Conservation (phyloP, 2,329 filamentous ascomycete species). For the Dothideomycetes sp. region DNA sequence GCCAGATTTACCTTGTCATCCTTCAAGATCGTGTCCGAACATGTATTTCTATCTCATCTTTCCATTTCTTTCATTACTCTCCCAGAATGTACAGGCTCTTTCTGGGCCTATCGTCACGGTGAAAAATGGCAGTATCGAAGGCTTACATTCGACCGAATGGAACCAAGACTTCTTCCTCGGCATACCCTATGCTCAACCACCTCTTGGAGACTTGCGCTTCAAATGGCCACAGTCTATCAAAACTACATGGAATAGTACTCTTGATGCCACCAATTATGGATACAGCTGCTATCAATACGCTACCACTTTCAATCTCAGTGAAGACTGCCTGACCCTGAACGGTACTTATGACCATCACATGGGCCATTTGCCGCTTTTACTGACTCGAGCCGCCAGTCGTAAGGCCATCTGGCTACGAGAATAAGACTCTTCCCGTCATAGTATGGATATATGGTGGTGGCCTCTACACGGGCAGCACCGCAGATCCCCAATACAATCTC, state of each 20-base stretch:
- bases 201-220: conserved; percentile 22
- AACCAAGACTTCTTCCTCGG: conserved; percentile 38
- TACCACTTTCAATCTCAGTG: conserved; percentile 28
- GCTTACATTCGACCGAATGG: conserved; percentile 27
- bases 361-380: not conserved
- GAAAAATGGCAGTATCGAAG: conserved; percentile 33
- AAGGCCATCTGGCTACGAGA: conserved; percentile 13
- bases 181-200: conserved; percentile 26
- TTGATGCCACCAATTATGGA: conserved; percentile 30
- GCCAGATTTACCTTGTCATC: too few species aligned
- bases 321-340: conserved; percentile 38
- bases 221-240: conserved; percentile 22
- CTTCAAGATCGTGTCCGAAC: too few species aligned
- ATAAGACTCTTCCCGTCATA: conserved; percentile 10
- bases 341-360: conserved; percentile 9
- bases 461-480: conserved; percentile 10
- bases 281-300: conserved; percentile 38
- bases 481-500: conserved; percentile 13
- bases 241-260: conserved; percentile 26
- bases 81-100: not conserved
- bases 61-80: not conserved
- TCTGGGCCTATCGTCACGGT: conserved; percentile 22
- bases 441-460: conserved; percentile 14
- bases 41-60: too few species aligned
- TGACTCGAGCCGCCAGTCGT: conserved; percentile 9